Percentiles rank a stretch among this genome's conserved stretches.
These are phyloP conservation scores for Debaryomyces udenii DNA, from an alignment of 1,139 yeast genomes.

Conservation along the genomic window DNA sequence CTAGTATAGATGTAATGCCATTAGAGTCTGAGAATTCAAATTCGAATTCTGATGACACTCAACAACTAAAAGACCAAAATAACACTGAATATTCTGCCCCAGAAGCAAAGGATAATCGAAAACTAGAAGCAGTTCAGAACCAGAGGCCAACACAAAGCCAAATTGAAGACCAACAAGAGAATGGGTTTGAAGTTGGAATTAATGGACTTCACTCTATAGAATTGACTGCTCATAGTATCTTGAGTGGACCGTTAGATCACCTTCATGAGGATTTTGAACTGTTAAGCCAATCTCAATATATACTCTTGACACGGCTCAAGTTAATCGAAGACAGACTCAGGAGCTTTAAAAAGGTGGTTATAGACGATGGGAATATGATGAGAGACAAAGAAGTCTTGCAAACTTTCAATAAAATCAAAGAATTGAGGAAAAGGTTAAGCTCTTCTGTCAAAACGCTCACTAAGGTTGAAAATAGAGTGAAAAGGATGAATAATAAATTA, in stretches of 20 bases:
- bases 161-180: neutral
- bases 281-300: conserved; percentile 59
- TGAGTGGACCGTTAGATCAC: conserved; percentile 56
- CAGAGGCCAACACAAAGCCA: no score
- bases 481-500: conserved; percentile 13
- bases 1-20: no score
- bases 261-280: conserved; percentile 55
- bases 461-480: conserved; percentile 38
- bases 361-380: conserved; percentile 18
- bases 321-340: conserved; percentile 42
- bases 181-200: conserved; percentile 6
- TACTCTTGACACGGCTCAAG: conserved; percentile 51
- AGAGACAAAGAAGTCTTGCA: conserved; percentile 28
- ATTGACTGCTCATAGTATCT: conserved; percentile 55
- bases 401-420: conserved; percentile 35
- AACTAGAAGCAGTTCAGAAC: neutral
- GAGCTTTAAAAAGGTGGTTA: conserved; percentile 25
- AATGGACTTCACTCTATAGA: conserved; percentile 56
- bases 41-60: neutral
- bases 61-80: neutral
- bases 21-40: no score
- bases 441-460: conserved; percentile 33
- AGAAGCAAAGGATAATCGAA: neutral
- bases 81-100: neutral
- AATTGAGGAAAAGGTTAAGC: conserved; percentile 37